Evolutionary conservation across 2,329 filamentous ascomycete genomes (phyloP).

Genomic region (Pestalotiopsis sp.): DNA sequence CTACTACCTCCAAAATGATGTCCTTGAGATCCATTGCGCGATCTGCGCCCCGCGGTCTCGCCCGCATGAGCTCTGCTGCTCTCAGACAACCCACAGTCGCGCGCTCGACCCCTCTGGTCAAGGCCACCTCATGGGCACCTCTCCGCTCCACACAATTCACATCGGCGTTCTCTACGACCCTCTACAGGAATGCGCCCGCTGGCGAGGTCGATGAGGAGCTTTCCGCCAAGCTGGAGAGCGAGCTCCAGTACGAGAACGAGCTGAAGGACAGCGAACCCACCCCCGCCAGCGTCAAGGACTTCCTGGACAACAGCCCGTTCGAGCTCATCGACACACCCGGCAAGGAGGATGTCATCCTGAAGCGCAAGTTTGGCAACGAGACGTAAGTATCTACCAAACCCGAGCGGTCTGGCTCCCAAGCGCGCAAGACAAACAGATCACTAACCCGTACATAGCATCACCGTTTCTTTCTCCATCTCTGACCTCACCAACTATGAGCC

Average conservation of each 20-base stretch:
- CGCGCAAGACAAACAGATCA: slow-evolving; percentile 26
- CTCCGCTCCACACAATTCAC: slow-evolving; percentile 39
- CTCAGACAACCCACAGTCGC: slow-evolving; percentile 52
- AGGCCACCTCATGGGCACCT: slow-evolving; percentile 45
- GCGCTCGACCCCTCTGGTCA: slow-evolving; percentile 52
- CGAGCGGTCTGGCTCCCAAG: neutral
- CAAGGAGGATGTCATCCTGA: slow-evolving; percentile 85
- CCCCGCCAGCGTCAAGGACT: slow-evolving; percentile 81
- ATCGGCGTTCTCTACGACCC: slow-evolving; percentile 54
- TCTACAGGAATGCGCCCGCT: slow-evolving; percentile 43
- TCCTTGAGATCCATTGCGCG: slow-evolving; percentile 69
- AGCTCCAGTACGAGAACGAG: slow-evolving; percentile 82
- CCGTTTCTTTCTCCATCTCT: slow-evolving; percentile 81
- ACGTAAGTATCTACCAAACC: slow-evolving; percentile 68
- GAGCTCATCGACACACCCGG: slow-evolving; percentile 81
- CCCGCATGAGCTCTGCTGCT: slow-evolving; percentile 57
- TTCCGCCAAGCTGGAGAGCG: slow-evolving; percentile 80
- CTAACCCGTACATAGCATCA: slow-evolving; percentile 60
- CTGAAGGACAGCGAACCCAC: slow-evolving; percentile 73
- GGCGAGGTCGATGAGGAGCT: slow-evolving; percentile 76
- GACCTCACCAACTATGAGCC: slow-evolving; percentile 73
- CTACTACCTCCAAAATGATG: slow-evolving; percentile 58
- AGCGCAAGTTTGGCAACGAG: slow-evolving; percentile 83
- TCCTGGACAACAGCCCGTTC: slow-evolving; percentile 83
- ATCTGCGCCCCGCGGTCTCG: slow-evolving; percentile 65